Conservation (phyloP, 371 early-diverging fungal genomes). For the Zychaea mexicana region DNA sequence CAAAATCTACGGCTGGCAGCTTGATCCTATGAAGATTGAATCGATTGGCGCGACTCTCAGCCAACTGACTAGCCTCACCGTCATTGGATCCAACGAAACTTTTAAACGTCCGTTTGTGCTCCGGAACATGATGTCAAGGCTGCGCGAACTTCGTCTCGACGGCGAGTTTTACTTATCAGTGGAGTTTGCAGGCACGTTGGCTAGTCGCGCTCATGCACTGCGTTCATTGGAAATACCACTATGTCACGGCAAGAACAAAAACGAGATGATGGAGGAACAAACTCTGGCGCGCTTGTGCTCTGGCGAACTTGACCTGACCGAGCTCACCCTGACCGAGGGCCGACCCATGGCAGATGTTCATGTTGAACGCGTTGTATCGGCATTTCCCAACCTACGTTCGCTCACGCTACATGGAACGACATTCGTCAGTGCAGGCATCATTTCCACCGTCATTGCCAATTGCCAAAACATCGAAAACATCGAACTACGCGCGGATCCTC, state of each 20-base stretch:
- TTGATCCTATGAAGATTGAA: slow-evolving; percentile 25
- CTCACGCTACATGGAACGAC: slow-evolving; percentile 24
- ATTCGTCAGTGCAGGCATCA: slow-evolving; percentile 9
- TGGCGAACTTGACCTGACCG: slow-evolving; percentile 10
- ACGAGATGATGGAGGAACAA: not conserved
- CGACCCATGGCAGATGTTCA: slow-evolving; percentile 14
- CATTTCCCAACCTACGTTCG: slow-evolving; percentile 23
- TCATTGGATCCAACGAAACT: slow-evolving; percentile 30
- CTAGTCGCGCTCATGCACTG: slow-evolving; percentile 17
- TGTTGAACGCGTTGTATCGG: slow-evolving; percentile 2
- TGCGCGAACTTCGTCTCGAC: slow-evolving; percentile 24
- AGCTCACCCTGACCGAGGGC: slow-evolving; percentile 31
- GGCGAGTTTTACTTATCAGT: slow-evolving; percentile 23
- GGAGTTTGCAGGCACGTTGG: slow-evolving; percentile 15
- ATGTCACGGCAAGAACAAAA: not conserved
- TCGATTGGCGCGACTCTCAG: slow-evolving; percentile 10
- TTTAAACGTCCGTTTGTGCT: slow-evolving; percentile 12
- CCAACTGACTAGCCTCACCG: slow-evolving; percentile 13
- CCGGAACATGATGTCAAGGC: slow-evolving; percentile 17
- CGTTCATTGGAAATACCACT: not conserved
- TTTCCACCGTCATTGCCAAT: slow-evolving; percentile 5
- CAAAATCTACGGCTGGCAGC: slow-evolving; percentile 41
- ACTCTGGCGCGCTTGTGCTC: slow-evolving; percentile 19
- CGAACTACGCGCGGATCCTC: slow-evolving; percentile 28
- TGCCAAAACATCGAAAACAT: slow-evolving; percentile 24